phyloP scores from a whole-genome alignment of 352 stramenopile species.

The Phytopythium mirpurense region DNA sequence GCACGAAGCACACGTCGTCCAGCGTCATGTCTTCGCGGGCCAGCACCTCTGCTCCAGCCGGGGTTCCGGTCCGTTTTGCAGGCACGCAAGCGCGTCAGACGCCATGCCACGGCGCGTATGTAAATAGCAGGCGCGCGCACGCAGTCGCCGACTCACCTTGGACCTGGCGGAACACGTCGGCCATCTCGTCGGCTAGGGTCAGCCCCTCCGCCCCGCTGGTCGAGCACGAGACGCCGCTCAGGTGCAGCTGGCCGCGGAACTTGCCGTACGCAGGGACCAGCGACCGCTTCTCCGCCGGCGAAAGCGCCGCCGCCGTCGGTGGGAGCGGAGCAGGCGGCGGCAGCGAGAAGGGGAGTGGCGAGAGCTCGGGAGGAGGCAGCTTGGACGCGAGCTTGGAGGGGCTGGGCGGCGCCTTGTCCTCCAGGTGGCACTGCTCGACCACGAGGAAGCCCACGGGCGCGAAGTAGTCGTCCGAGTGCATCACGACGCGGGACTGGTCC shows the following conservation, averaged over 20 bases:
- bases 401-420: slow-evolving; percentile 72
- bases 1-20: slow-evolving; percentile 93
- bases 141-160: too few species aligned
- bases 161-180: slow-evolving; percentile 42
- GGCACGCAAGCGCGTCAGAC: not conserved
- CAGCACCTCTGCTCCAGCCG: slow-evolving; percentile 13
- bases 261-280: slow-evolving; percentile 20
- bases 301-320: slow-evolving; percentile 2
- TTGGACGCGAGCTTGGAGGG: slow-evolving; percentile 30
- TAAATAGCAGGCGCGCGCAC: too few species aligned
- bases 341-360: slow-evolving; percentile 1
- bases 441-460: slow-evolving; percentile 90
- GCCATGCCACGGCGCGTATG: not conserved
- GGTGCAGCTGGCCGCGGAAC: slow-evolving; percentile 65
- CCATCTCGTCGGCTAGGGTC: slow-evolving; percentile 59
- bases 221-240: slow-evolving; percentile 58
- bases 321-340: too few species aligned
- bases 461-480: slow-evolving; percentile 91
- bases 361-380: slow-evolving; percentile 13
- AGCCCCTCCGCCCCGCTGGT: slow-evolving; percentile 17
- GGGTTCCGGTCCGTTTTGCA: too few species aligned
- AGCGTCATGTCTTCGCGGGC: slow-evolving; percentile 44
- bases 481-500: slow-evolving; percentile 90
- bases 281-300: slow-evolving; percentile 8
- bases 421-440: slow-evolving; percentile 87